phyloP scores from a whole-genome alignment of 768 basidiomycete species.

The Panellus pusillus region DNA sequence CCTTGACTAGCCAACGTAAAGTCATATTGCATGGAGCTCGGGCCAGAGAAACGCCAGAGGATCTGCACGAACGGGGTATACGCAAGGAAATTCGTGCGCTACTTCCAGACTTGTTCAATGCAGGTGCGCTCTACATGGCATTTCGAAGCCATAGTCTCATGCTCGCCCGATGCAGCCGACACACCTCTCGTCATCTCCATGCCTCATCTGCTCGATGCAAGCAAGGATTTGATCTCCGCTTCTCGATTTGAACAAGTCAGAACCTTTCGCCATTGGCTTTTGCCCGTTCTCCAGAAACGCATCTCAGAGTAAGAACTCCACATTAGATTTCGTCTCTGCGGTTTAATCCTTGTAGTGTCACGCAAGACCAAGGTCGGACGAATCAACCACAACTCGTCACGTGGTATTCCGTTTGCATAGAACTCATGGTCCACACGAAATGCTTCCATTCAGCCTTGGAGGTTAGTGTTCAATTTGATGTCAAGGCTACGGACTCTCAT shows the following conservation, averaged over 20 bases:
- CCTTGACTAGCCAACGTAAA: slow-evolving; percentile 68
- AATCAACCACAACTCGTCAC: slow-evolving; percentile 43
- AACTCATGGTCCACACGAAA: slow-evolving; percentile 59
- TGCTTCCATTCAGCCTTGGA: slow-evolving; percentile 73
- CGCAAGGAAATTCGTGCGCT: slow-evolving; percentile 65
- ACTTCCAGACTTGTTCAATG: slow-evolving; percentile 64
- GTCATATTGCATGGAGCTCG: slow-evolving; percentile 69
- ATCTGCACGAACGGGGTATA: slow-evolving; percentile 66
- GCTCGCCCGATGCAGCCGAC: slow-evolving; percentile 31
- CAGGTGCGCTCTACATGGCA: slow-evolving; percentile 37
- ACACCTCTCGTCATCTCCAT: slow-evolving; percentile 33
- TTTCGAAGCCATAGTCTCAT: background rate
- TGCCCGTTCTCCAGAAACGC: slow-evolving; percentile 64
- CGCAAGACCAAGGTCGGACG: slow-evolving; percentile 25
- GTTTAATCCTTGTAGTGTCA: slow-evolving; percentile 13
- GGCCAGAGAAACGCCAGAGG: slow-evolving; percentile 70
- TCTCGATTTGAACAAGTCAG: slow-evolving; percentile 76
- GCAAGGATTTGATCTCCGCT: slow-evolving; percentile 49
- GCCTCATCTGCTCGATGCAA: slow-evolving; percentile 40
- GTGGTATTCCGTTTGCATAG: slow-evolving; percentile 56
- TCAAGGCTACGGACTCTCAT: slow-evolving; percentile 2
- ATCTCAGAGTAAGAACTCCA: slow-evolving; percentile 43
- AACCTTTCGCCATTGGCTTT: slow-evolving; percentile 68
- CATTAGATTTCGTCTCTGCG: background rate
- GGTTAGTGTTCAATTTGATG: slow-evolving; percentile 37